A percentile compares a stretch with the other conserved stretches of the same genome.
Evolutionary conservation across 257 asterid species (phyloP).

Genomic region (Scutellaria baicalensis): DNA sequence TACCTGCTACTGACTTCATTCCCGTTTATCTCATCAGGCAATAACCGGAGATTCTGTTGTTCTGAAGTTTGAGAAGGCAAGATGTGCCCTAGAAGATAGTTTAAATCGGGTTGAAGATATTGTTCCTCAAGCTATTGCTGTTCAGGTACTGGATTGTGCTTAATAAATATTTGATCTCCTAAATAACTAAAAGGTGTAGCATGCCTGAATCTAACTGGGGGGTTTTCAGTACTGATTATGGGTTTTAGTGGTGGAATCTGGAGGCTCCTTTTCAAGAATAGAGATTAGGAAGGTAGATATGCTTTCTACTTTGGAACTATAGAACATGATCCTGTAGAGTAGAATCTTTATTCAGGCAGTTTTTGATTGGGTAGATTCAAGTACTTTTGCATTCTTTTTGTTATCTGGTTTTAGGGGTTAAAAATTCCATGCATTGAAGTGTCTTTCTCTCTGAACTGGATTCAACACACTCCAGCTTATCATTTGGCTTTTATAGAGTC

Average conservation of each 20-base stretch:
- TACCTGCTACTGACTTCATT: conserved; percentile 1
- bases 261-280: not conserved
- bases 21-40: conserved; percentile 50
- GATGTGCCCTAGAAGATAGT: conserved; percentile 84
- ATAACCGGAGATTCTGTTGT: conserved; percentile 92
- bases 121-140: conserved; percentile 81
- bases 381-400: not conserved
- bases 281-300: not conserved
- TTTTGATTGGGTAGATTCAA: not conserved
- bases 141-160: conserved; percentile 51
- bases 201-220: no score
- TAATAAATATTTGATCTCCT: not conserved
- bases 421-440: not conserved
- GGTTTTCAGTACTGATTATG: not conserved
- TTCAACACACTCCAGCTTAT: not conserved
- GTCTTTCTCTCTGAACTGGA: not conserved
- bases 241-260: not conserved
- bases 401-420: conserved; percentile 4
- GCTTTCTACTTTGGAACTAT: not conserved
- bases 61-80: conserved; percentile 86
- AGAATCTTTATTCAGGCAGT: not conserved
- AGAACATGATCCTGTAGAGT: not conserved
- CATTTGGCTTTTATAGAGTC: not conserved
- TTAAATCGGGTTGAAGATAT: conserved; percentile 88
- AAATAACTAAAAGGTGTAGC: no score